Evolutionary conservation across 495 filamentous ascomycete genomes (phyloP).

Genomic region (Trichoderma asperelloides): DNA sequence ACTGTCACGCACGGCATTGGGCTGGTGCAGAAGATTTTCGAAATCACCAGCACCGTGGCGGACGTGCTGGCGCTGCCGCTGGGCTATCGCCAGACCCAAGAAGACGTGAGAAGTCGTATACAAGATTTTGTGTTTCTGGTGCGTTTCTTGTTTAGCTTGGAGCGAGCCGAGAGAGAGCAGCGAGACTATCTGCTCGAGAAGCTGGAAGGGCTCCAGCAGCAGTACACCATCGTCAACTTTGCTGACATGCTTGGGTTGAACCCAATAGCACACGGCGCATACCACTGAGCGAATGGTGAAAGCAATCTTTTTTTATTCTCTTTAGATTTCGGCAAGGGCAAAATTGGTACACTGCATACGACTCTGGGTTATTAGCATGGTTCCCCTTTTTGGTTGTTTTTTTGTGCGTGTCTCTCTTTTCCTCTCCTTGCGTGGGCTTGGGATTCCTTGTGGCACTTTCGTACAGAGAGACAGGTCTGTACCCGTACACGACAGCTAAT

Average conservation of each 20-base stretch:
- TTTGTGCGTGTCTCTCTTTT: neutral
- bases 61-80: constrained; percentile 12
- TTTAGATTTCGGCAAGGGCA: no score
- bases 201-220: neutral
- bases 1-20: constrained; percentile 10
- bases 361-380: neutral
- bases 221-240: constrained; percentile 9
- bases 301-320: no score
- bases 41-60: constrained; percentile 11
- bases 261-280: neutral
- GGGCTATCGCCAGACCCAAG: neutral
- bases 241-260: neutral
- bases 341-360: neutral
- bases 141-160: constrained; percentile 10
- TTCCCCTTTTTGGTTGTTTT: neutral
- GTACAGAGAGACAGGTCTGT: neutral
- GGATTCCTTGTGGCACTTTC: neutral
- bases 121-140: constrained; percentile 7
- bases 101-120: constrained; percentile 4
- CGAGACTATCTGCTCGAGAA: constrained; percentile 1
- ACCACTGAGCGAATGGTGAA: neutral
- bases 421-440: neutral
- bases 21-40: constrained; percentile 13
- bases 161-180: neutral
- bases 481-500: neutral